Conservation (phyloP, 495 filamentous ascomycete species). For the Entonaema liquescens region DNA sequence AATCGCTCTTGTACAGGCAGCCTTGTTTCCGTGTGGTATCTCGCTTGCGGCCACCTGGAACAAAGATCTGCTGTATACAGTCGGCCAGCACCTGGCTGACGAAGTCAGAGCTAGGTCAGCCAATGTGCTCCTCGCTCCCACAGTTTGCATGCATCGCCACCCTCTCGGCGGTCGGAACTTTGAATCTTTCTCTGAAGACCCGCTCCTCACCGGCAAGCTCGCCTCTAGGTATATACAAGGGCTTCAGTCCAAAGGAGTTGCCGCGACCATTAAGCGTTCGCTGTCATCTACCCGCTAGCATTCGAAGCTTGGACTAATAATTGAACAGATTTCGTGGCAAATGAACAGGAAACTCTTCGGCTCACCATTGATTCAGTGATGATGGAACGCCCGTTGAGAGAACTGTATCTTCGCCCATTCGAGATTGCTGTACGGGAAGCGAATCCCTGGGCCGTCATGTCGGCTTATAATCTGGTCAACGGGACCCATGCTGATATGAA, state of each 20-base stretch:
- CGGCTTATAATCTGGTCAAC: slow-evolving; percentile 85
- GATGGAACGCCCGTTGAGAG: slow-evolving; percentile 75
- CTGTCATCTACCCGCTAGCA: slow-evolving; percentile 11
- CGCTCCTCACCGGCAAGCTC: slow-evolving; percentile 77
- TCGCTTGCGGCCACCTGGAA: slow-evolving; percentile 85
- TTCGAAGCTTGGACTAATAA: slow-evolving; percentile 40
- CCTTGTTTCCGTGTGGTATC: slow-evolving; percentile 77
- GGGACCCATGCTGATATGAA: slow-evolving; percentile 82
- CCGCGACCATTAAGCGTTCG: slow-evolving; percentile 79
- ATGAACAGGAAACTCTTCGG: slow-evolving; percentile 85
- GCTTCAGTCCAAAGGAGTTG: slow-evolving; percentile 77
- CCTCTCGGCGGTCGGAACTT: slow-evolving; percentile 86
- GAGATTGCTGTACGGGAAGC: slow-evolving; percentile 83
- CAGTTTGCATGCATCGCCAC: slow-evolving; percentile 82
- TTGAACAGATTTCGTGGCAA: slow-evolving; percentile 73
- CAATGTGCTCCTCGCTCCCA: slow-evolving; percentile 79
- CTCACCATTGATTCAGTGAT: slow-evolving; percentile 76
- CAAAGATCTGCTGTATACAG: slow-evolving; percentile 68
- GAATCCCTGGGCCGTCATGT: slow-evolving; percentile 81
- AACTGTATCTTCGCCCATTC: slow-evolving; percentile 85
- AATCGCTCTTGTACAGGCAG: slow-evolving; percentile 63
- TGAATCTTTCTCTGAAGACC: slow-evolving; percentile 88
- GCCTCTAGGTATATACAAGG: slow-evolving; percentile 77
- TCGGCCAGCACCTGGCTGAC: slow-evolving; percentile 76
- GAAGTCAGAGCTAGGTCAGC: slow-evolving; percentile 78